These are phyloP conservation scores for Parsonsia alboflavescens DNA, from an alignment of 257 asterid species.

Conservation along the genomic window DNA sequence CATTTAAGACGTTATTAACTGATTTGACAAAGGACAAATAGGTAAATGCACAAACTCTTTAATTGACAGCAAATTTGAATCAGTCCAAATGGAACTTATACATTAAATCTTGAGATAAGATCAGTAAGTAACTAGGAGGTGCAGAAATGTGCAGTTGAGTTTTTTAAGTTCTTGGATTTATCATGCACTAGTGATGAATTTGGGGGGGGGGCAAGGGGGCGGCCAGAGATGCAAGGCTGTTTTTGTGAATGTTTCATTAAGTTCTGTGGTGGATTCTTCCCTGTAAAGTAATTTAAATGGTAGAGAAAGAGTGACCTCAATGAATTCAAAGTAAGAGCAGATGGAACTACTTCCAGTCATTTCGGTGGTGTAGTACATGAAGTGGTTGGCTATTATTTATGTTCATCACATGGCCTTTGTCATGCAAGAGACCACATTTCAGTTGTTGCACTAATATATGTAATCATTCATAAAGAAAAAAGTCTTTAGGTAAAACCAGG, in stretches of 20 bases:
- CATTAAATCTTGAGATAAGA: too few relatives aligned
- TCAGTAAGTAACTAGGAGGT: too few relatives aligned
- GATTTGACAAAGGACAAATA: too few relatives aligned
- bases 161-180: background rate
- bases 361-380: slow-evolving; percentile 14
- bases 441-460: background rate
- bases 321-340: background rate
- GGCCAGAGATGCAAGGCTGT: too few relatives aligned
- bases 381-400: slow-evolving; percentile 27
- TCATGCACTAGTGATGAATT: too few relatives aligned
- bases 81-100: too few relatives aligned
- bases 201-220: too few relatives aligned
- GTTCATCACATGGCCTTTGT: slow-evolving; percentile 27
- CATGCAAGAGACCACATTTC: background rate
- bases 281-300: background rate
- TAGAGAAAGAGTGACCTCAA: background rate
- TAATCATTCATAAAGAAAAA: background rate
- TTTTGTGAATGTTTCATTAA: background rate
- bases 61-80: too few relatives aligned
- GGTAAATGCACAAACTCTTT: too few relatives aligned
- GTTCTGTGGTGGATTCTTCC: background rate
- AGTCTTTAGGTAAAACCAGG: background rate
- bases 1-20: too few relatives aligned
- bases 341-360: slow-evolving; percentile 9
- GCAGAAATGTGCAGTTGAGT: too few relatives aligned